These are phyloP conservation scores for Bretschneidera sinensis DNA, from an alignment of 345 rosid genomes.

Conservation along the genomic window DNA sequence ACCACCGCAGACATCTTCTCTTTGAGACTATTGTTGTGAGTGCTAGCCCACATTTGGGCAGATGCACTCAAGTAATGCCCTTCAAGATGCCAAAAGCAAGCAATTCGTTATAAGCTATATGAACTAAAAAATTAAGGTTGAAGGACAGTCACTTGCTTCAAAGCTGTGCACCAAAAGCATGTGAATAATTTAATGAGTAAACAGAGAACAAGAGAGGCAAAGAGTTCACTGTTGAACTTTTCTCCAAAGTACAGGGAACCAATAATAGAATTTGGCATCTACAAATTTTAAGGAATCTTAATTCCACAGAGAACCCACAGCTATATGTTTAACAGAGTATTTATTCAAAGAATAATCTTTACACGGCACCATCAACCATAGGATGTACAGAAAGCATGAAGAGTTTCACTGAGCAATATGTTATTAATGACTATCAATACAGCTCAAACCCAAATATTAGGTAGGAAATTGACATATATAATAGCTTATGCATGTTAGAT, in stretches of 20 bases:
- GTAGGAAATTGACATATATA: no score
- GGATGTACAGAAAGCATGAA: no score
- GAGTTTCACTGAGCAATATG: no score
- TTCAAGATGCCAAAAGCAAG: slow-evolving; percentile 30
- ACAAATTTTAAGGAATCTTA: no score
- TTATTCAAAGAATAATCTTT: no score
- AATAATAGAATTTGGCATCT: no score
- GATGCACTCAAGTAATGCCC: slow-evolving; percentile 96
- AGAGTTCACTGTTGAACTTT: no score
- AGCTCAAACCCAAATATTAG: no score
- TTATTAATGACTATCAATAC: no score
- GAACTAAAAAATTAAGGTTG: background rate
- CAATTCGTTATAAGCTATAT: background rate
- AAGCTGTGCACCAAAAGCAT: background rate
- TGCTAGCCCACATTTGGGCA: slow-evolving; percentile 94
- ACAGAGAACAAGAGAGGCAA: background rate
- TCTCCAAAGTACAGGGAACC: no score
- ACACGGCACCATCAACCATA: no score
- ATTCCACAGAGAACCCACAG: background rate
- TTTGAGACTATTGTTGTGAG: slow-evolving; percentile 59
- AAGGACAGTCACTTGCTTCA: background rate
- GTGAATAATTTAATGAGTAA: background rate
- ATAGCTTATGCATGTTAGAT: no score
- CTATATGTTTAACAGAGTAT: background rate
- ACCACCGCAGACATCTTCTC: slow-evolving; percentile 68